Base-by-base conservation (phyloP, 2,329 filamentous ascomycete genomes). In the Aspergillus floridensis region DNA sequence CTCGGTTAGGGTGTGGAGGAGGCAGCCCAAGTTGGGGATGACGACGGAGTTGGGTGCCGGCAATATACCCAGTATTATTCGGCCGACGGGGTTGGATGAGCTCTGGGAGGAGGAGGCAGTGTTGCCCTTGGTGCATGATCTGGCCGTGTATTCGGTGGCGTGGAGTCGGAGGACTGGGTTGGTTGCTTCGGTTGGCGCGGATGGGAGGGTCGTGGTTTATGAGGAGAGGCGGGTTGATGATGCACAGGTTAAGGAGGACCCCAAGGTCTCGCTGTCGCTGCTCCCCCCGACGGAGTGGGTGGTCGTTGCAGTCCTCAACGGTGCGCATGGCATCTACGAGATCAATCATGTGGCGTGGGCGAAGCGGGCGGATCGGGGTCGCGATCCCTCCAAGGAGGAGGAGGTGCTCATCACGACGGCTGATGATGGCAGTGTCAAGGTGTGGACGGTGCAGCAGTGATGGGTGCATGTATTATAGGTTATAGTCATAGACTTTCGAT, bases 321-420 rank as follows among this genome's bases (percentile, higher is more conserved):
- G 88, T 35, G 91, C 88, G 2, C 95, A 99, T 73, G 93, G 92
- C 0, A 91, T 96, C 2, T 97, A 93, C 71, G 95, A 99, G 77
- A 84, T 98, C 64, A 99, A 99, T 70, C 92, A 97, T 75, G 84
- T 95, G 52, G 87, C 86, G 2, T 99, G 95, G 95, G 92, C 92
- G 65, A 85, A 83, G 67, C 83, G 93, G 59, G 89, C 86, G 59
- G 92, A 96, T 72, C 81, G 71, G 46, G 66, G 64, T 82, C 53
- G 88, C 79, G 1, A 82, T 82, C 71, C 81, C 77, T 63, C 61
- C 8, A 63, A 65, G n/a, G 82, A 84, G 1, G 81, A 96, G 68
- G 93, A 98, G 77, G 89, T 97, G 73, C 80, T 99, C 50, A 80
- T 98, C 21, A 95, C 90, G 16, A 96, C 93, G 0, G 95, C 93